These are phyloP conservation scores for Ceratocystis papillata DNA, from an alignment of 2,329 filamentous ascomycete genomes.

Conservation along the genomic window DNA sequence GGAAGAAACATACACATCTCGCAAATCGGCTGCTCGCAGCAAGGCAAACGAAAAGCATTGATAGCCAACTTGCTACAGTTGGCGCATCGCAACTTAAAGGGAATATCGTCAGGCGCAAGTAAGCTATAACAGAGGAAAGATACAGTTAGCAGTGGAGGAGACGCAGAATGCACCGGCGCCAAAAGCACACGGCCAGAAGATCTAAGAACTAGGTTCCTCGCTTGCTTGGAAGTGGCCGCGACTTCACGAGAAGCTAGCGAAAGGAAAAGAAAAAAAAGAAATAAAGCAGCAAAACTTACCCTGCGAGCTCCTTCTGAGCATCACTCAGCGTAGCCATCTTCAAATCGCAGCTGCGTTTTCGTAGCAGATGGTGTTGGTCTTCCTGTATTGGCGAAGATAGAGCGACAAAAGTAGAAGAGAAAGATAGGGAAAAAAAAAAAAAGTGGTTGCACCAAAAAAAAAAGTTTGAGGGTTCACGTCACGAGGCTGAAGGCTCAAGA, in stretches of 20 bases:
- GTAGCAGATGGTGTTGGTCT: neutral
- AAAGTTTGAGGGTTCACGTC: constrained; percentile 19
- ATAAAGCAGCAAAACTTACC: constrained; percentile 32
- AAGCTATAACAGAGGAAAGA: constrained; percentile 42
- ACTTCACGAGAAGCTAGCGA: neutral
- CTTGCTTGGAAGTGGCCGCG: neutral
- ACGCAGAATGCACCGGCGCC: neutral
- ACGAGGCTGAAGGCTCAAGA: constrained; percentile 22
- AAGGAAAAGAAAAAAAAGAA: neutral
- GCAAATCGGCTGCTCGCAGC: constrained; percentile 92
- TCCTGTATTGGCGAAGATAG: neutral
- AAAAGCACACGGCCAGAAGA: neutral
- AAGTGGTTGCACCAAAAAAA: neutral
- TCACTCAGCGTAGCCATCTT: constrained; percentile 33
- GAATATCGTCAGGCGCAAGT: constrained; percentile 70
- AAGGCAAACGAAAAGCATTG: constrained; percentile 83
- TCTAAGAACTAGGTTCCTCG: no score
- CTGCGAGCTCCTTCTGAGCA: constrained; percentile 49
- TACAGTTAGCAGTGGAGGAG: constrained; percentile 22
- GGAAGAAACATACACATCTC: constrained; percentile 57
- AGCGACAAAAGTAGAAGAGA: constrained; percentile 9
- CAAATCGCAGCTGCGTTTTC: constrained; percentile 1
- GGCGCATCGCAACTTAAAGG: constrained; percentile 91
- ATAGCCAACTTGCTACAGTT: constrained; percentile 84
- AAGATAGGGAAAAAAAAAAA: constrained; percentile 16